phyloP scores from a whole-genome alignment of 2,329 filamentous ascomycete species.

The Hortaea sp. region DNA sequence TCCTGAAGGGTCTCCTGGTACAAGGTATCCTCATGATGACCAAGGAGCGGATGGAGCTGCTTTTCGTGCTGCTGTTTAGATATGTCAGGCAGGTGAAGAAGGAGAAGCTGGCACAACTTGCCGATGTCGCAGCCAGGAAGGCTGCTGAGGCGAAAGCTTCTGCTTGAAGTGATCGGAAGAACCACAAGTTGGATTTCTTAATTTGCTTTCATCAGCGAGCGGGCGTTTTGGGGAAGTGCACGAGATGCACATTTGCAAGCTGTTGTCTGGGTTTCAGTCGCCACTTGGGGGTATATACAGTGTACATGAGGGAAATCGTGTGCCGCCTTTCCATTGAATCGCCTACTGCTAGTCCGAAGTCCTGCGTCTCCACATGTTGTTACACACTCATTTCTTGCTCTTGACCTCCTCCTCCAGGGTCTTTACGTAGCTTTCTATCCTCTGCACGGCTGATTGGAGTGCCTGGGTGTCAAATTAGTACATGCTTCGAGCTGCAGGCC shows the following conservation, averaged over 20 bases:
- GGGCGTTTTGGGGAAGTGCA: constrained; percentile 3
- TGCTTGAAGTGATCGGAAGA: constrained; percentile 3
- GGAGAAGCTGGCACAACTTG: constrained; percentile 58
- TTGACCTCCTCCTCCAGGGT: constrained; percentile 67
- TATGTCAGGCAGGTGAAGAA: constrained; percentile 64
- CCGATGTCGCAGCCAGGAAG: constrained; percentile 49
- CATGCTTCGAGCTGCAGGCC: no score
- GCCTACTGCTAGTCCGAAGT: not conserved
- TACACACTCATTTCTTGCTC: constrained; percentile 46
- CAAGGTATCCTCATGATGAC: constrained; percentile 99
- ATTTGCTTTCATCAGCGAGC: constrained; percentile 3
- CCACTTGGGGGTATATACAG: constrained; percentile 15
- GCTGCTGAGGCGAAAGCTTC: constrained; percentile 38
- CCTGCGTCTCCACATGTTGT: not conserved
- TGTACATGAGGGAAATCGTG: constrained; percentile 13
- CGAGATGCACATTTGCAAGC: constrained; percentile 2
- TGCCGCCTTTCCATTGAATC: not conserved
- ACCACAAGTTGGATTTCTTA: not conserved
- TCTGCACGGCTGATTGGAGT: constrained; percentile 76
- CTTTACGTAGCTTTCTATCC: constrained; percentile 74
- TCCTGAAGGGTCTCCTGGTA: constrained; percentile 83
- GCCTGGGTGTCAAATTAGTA: constrained; percentile 43
- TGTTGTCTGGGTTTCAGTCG: constrained; percentile 3
- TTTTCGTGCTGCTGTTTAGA: constrained; percentile 77
- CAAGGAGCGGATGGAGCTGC: constrained; percentile 86